Conservation (phyloP, 2,329 filamentous ascomycete genomes). For the Exophiala sp. region DNA sequence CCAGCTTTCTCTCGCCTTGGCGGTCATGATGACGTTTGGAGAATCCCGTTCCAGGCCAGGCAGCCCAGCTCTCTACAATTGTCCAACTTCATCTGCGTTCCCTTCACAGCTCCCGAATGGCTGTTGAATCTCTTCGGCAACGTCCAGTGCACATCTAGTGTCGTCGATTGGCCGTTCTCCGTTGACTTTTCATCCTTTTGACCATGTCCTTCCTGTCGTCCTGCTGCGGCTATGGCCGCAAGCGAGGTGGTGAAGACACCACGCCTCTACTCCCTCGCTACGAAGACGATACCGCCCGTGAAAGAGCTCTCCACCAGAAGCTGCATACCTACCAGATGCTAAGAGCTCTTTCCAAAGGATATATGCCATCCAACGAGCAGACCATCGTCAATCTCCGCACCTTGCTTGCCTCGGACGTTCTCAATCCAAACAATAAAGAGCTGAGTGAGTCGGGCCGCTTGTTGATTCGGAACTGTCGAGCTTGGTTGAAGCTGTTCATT, state of each 20-base stretch:
- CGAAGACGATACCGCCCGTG: constrained; percentile 70
- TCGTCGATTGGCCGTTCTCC: background rate
- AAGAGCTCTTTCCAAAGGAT: constrained; percentile 72
- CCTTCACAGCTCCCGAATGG: background rate
- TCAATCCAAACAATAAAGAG: constrained; percentile 68
- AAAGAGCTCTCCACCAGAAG: constrained; percentile 71
- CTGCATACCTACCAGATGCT: constrained; percentile 91
- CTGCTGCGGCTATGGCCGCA: constrained; percentile 57
- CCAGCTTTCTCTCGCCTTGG: background rate
- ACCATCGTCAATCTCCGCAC: constrained; percentile 71
- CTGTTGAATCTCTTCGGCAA: background rate
- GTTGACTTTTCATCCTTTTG: background rate
- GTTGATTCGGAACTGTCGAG: constrained; percentile 63
- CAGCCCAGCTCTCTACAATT: background rate
- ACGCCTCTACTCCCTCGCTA: constrained; percentile 78
- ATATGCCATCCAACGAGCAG: constrained; percentile 89
- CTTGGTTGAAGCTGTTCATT: constrained; percentile 73
- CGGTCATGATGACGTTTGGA: background rate
- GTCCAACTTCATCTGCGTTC: background rate
- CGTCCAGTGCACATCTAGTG: background rate
- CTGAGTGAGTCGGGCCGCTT: constrained; percentile 72
- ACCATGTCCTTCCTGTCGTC: constrained; percentile 49
- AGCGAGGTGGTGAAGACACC: constrained; percentile 52
- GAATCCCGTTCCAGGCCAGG: background rate
- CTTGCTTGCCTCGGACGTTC: constrained; percentile 67